These are phyloP conservation scores for Rubia yunnanensis DNA, from an alignment of 257 asterid species.

Conservation along the genomic window DNA sequence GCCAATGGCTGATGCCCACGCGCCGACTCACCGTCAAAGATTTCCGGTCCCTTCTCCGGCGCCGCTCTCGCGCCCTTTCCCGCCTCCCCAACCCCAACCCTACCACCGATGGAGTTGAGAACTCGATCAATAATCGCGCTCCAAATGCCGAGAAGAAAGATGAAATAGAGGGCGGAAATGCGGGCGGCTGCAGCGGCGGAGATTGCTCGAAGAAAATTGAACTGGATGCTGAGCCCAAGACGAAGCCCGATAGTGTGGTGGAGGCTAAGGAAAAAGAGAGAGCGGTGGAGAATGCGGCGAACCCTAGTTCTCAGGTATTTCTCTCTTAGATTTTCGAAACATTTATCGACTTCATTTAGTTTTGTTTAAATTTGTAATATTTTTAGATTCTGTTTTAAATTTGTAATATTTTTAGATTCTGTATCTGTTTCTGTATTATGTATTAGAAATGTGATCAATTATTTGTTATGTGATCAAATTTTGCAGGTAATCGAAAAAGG, in stretches of 20 bases:
- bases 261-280: constrained; percentile 7
- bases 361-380: not conserved
- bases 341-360: not conserved
- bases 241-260: constrained; percentile 1
- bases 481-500: constrained; percentile 40
- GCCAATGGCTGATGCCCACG: constrained; percentile 59
- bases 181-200: constrained; percentile 16
- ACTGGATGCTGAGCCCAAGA: constrained; percentile 27
- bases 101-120: constrained; percentile 4
- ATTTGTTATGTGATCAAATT: not conserved
- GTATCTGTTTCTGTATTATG: not conserved
- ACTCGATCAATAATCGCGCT: not conserved
- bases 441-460: not conserved
- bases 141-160: constrained; percentile 10
- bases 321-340: not conserved
- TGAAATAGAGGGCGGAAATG: constrained; percentile 12
- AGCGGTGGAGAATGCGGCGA: not conserved
- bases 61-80: constrained; percentile 64
- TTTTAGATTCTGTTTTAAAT: not conserved
- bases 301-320: constrained; percentile 14
- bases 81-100: constrained; percentile 24
- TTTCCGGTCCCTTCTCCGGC: constrained; percentile 55
- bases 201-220: constrained; percentile 19
- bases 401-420: not conserved
- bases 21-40: constrained; percentile 51